phyloP scores from a whole-genome alignment of 192 early-diverging fungal genomes.

The Podochytrium sp. region DNA sequence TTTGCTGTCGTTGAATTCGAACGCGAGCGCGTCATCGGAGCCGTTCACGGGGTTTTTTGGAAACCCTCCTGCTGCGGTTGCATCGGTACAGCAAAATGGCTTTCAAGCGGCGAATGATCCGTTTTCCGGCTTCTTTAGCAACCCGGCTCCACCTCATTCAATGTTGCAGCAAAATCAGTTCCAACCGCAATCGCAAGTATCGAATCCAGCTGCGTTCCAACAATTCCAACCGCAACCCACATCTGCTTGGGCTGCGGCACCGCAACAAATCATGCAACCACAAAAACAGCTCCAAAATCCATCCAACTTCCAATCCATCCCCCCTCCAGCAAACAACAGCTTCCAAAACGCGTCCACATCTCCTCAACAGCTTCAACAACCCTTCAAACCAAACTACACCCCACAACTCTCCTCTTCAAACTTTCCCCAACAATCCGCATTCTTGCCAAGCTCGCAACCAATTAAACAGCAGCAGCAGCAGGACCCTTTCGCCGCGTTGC shows the following conservation, averaged over 20 bases:
- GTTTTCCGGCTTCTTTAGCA: constrained; percentile 10
- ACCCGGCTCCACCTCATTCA: background rate
- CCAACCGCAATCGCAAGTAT: constrained; percentile 32
- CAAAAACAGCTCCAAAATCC: no score
- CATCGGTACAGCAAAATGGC: no score
- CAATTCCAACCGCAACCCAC: background rate
- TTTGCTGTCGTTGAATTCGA: constrained; percentile 6
- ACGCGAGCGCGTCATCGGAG: no score
- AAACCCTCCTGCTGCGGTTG: background rate
- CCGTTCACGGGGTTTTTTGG: no score
- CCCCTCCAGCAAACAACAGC: background rate
- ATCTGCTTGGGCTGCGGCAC: background rate
- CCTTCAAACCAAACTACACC: constrained; percentile 10
- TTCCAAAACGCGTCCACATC: background rate
- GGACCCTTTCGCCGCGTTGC: constrained; percentile 6
- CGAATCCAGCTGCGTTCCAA: constrained; percentile 27
- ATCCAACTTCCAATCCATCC: background rate
- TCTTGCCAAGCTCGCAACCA: background rate
- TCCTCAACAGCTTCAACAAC: background rate
- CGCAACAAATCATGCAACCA: no score
- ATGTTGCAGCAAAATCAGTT: constrained; percentile 30
- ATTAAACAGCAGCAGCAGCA: background rate
- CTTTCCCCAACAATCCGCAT: background rate
- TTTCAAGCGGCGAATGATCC: background rate
- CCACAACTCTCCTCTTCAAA: background rate